These are phyloP conservation scores for Glebionis coronaria DNA, from an alignment of 129 eudicot genomes.

Conservation along the genomic window DNA sequence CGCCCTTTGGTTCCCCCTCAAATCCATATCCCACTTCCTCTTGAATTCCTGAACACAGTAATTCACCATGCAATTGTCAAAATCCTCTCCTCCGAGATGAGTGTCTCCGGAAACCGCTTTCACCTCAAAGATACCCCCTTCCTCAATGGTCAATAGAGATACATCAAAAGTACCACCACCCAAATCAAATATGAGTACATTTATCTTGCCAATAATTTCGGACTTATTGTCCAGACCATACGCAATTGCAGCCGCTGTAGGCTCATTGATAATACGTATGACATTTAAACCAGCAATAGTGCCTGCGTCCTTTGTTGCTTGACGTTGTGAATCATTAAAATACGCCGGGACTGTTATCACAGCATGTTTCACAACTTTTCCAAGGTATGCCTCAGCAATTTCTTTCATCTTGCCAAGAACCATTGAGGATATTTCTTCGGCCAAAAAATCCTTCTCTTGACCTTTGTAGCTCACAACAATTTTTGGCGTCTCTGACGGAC, in stretches of 20 bases:
- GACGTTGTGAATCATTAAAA: no score
- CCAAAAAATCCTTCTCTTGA: constrained; percentile 8
- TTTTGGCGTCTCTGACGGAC: constrained; percentile 7
- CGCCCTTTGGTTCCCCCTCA: constrained; percentile 1
- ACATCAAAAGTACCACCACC: constrained; percentile 28
- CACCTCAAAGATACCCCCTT: constrained; percentile 9
- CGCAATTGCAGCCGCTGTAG: constrained; percentile 25
- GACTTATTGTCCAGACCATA: constrained; percentile 23
- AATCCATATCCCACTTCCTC: constrained; percentile 5
- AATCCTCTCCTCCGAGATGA: constrained; percentile 22
- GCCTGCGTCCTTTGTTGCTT: no score
- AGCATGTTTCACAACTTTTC: no score
- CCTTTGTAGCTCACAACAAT: neutral
- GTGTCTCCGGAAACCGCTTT: constrained; percentile 17
- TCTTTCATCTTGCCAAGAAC: no score
- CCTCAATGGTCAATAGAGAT: neutral
- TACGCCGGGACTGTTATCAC: no score
- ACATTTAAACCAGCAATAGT: no score
- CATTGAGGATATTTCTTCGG: constrained; percentile 18
- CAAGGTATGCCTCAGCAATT: no score
- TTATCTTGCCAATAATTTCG: constrained; percentile 2
- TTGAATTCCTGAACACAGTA: constrained; percentile 13
- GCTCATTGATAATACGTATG: constrained; percentile 4
- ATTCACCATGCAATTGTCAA: constrained; percentile 17
- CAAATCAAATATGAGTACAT: constrained; percentile 13